Evolutionary conservation across 331 rosid genomes (phyloP), one percentile per base, ranked within the genome.

Genomic region (Phaseolus coccineus): DNA sequence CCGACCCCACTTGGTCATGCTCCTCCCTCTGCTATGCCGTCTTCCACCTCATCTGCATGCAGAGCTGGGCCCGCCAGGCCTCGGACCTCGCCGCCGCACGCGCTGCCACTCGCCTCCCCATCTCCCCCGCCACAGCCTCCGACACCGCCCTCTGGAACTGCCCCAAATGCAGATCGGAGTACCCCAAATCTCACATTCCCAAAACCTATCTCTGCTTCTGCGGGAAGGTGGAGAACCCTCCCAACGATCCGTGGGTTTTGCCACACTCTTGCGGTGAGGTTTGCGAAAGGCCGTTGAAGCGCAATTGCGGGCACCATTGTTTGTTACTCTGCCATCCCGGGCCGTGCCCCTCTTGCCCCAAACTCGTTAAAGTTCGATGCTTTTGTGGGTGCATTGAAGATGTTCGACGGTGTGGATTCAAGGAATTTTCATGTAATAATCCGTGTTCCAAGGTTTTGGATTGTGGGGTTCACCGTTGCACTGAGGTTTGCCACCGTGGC

Each of bases 181-280:
- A 93, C 80, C 65, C 90, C 71, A 89, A 86, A 40, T 75, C 87
- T 6, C 87, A 72, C 80, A 95, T 95, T 68, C 98, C 99, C 1
- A 93, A 87, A 77, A 19, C 59, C 0, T 95, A 93, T 15, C 51
- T 74, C 1, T 95, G 99, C 71, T 95, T 93, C 87, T 93, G 99
- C 42, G 98, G 98, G 3, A 93, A 90, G 73, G 77, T 91, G 40
- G 91, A 89, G 48, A 83, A 93, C 61, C 99, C 99, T 8, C 91
- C 92, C 0, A 78, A 91, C 62, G 98, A 95, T 79, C 99, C 99
- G 8, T 95, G 98, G 98, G 68, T 95, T 68, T 40, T 95, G 48
- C 99, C 99, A 1, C 99, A 95, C 70, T 95, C 99, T 0, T 95
- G 99, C 24, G 98, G 99, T 24, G 98, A 92, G 47, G 88, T 93